Evolutionary conservation across 1,284 basidiomycete species (phyloP), one percentile per base, ranked within the genome.

Genomic region (Mycosarcoma mackinlayi): DNA sequence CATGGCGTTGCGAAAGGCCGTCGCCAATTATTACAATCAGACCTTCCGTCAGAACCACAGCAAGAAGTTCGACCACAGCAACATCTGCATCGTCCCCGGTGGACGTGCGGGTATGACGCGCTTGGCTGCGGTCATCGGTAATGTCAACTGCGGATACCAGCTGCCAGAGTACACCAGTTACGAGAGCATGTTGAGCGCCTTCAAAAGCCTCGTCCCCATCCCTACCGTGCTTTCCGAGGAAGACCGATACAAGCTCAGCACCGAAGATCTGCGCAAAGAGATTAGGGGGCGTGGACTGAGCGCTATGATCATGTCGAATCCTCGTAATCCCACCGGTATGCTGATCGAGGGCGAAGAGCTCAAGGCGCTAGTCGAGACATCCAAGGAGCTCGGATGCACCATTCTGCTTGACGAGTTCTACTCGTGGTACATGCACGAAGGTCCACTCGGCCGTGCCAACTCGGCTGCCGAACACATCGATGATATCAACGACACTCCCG

Each of bases 381-480:
- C 89, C 47, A 86, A 88, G 37, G 69, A 90, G 88, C 76, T 88
- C 86, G 84, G 85, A 5, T 91, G 90, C 4, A 95, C 93, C 7
- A 79, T 94, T 46, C 88, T 96, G 69, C 87, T 95, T 30, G 92
- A 95, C 81, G 93, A 95, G 86, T 93, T 93, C 83, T 94, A 93
- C 82, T 92, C 91, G 9, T 92, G 92, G 63, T 96, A 94, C 83
- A 90, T 89, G 18, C 91, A 93, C 48, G 84, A 89, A 68, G 88
- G 89, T 13, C 85, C 87, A 44, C 90, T 92, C 62, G 93, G 93
- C 14, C 88, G 89, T 67, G 90, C 90, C 16, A 84, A 95, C 27
- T 93, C 91, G 10, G 91, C 91, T 0, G 93, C 93, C 0, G 87
- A 87, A 74, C 94, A 90, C 75, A 86, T 96, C 40, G 88, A 94